phyloP scores from a whole-genome alignment of 2,329 filamentous ascomycete genomes.

The Beauveria scarabaeidicola region DNA sequence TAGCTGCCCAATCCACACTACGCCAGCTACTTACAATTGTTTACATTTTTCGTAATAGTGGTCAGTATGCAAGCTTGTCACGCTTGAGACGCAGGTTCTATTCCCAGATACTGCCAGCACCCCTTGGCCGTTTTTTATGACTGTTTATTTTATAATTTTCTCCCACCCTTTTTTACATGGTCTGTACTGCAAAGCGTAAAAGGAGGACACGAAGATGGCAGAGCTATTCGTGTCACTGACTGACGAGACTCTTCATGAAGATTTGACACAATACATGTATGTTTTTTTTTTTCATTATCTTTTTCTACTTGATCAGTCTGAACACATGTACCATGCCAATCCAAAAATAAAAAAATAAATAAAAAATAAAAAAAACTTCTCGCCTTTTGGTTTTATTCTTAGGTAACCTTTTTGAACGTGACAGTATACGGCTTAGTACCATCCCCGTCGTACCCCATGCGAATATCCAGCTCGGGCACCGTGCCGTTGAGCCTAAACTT shows the following conservation, averaged over 20 bases:
- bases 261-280: neutral
- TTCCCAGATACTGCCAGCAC: conserved; percentile 14
- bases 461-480: neutral
- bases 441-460: neutral
- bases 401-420: neutral
- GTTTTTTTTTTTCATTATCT: neutral
- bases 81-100: conserved; percentile 18
- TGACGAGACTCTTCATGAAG: neutral
- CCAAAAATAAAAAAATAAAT: too few relatives aligned
- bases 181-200: too few relatives aligned
- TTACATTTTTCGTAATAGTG: conserved; percentile 16
- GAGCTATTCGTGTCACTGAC: too few relatives aligned
- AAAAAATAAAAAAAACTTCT: too few relatives aligned
- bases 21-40: conserved; percentile 8
- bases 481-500: neutral
- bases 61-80: conserved; percentile 18
- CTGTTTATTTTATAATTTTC: neutral
- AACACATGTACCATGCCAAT: neutral
- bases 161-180: too few relatives aligned
- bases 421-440: neutral
- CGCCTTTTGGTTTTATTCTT: neutral
- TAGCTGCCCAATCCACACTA: conserved; percentile 6
- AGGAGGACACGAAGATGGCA: too few relatives aligned
- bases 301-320: neutral
- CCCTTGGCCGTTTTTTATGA: neutral